Evolutionary conservation across 2,329 filamentous ascomycete species (phyloP).

Genomic region (Biscogniauxia marginata): DNA sequence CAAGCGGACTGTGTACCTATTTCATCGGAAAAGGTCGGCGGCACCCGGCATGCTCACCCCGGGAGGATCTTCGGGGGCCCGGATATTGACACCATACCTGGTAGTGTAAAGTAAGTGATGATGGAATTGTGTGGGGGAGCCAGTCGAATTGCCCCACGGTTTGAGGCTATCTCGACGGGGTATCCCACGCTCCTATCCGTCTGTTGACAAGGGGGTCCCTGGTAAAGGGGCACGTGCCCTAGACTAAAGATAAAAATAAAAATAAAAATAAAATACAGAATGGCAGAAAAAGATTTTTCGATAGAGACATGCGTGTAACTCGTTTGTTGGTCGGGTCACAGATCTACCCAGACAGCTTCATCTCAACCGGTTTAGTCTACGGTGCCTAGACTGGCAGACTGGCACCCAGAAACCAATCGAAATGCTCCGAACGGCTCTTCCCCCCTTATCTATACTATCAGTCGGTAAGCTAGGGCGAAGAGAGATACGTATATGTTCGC

Average conservation of each 20-base stretch:
- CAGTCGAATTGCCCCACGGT: constrained; percentile 5
- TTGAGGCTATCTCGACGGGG: constrained; percentile 10
- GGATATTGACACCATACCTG: neutral
- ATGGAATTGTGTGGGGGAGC: constrained; percentile 17
- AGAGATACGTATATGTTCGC: neutral
- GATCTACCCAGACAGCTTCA: neutral
- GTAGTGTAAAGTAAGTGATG: constrained; percentile 10
- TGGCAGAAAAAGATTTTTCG: neutral
- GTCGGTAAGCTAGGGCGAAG: neutral
- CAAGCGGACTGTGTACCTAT: neutral
- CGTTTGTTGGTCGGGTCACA: neutral
- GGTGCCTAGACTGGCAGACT: neutral
- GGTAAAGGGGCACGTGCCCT: neutral
- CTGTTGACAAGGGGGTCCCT: neutral
- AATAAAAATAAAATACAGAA: neutral
- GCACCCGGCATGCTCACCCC: neutral
- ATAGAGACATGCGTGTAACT: neutral
- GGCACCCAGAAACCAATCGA: neutral
- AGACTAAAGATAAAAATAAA: neutral
- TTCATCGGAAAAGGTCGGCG: neutral
- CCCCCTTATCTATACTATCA: neutral
- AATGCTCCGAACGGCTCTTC: neutral
- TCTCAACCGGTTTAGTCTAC: neutral
- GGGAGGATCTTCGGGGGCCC: neutral
- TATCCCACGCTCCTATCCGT: constrained; percentile 1